Percentiles rank a stretch among this genome's conserved stretches.
Conservation (phyloP, 1,284 basidiomycete genomes). For the Laetiporus sulphureus region DNA sequence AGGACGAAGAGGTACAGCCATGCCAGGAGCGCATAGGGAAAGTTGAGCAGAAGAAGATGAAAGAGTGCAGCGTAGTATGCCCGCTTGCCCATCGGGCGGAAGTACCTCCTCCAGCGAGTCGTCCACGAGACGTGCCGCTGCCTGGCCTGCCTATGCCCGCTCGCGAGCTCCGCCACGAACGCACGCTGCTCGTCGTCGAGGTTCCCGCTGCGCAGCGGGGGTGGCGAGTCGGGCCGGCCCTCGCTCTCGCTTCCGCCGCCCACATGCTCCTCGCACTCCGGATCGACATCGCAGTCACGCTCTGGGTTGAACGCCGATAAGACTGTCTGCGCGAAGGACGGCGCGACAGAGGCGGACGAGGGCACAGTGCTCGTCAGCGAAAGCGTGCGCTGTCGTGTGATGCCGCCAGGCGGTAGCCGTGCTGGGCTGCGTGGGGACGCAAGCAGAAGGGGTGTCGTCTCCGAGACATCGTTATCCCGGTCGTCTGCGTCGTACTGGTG, state of each 20-base stretch:
- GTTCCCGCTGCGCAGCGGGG: constrained; percentile 6
- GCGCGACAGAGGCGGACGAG: constrained; percentile 43
- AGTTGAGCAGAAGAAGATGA: constrained; percentile 66
- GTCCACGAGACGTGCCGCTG: constrained; percentile 8
- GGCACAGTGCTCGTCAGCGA: constrained; percentile 49
- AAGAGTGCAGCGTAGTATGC: constrained; percentile 58
- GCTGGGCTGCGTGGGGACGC: constrained; percentile 13
- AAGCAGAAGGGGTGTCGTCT: constrained; percentile 37
- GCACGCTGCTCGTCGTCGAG: constrained; percentile 17
- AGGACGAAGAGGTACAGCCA: constrained; percentile 75
- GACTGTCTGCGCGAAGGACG: constrained; percentile 60
- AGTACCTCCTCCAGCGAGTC: constrained; percentile 46
- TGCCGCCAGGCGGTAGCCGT: constrained; percentile 12
- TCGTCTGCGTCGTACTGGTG: constrained; percentile 12
- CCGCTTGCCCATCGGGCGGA: constrained; percentile 45
- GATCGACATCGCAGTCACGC: constrained; percentile 32
- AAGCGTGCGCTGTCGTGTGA: constrained; percentile 34
- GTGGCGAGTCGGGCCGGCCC: constrained; percentile 13
- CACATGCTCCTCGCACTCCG: constrained; percentile 24
- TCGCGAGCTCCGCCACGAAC: constrained; percentile 15
- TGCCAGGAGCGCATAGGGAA: constrained; percentile 63
- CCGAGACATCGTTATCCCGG: constrained; percentile 23
- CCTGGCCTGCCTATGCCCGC: constrained; percentile 8
- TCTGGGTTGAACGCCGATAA: constrained; percentile 52
- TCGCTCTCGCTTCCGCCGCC: constrained; percentile 9